Percentiles rank a stretch among this genome's conserved stretches.
Evolutionary conservation across 225 moss, liverwort and hornwort genomes (phyloP).

Genomic region (Straminergon stramineum): DNA sequence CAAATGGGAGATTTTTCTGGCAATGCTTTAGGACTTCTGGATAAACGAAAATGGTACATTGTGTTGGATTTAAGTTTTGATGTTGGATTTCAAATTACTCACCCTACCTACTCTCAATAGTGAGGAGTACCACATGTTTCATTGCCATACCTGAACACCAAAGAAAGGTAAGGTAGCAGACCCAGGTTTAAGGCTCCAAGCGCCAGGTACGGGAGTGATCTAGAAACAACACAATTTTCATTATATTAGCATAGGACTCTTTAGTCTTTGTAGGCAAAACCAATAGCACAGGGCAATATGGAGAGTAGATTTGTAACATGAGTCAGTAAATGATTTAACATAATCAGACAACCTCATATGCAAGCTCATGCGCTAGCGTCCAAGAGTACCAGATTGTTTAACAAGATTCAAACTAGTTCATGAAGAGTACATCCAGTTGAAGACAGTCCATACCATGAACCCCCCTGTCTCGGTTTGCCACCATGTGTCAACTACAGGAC

Average conservation of each 20-base stretch:
- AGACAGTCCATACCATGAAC: conserved; percentile 60
- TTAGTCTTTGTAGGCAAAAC: neutral
- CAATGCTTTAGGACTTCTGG: neutral
- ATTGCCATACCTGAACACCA: conserved; percentile 53
- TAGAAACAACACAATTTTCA: conserved; percentile 15
- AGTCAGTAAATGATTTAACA: neutral
- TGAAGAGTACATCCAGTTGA: neutral
- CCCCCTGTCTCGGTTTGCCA: conserved; percentile 99
- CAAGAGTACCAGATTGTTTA: neutral
- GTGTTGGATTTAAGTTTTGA: neutral
- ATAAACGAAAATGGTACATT: neutral
- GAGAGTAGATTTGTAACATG: neutral
- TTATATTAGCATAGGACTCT: neutral
- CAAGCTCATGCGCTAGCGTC: neutral
- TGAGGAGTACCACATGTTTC: neutral
- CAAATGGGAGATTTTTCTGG: neutral
- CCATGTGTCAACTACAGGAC: conserved; percentile 95
- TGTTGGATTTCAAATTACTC: neutral
- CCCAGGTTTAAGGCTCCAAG: conserved; percentile 88
- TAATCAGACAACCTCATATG: neutral
- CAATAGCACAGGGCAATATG: neutral
- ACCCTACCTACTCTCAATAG: neutral
- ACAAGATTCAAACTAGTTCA: neutral
- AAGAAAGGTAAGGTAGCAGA: conserved; percentile 98
- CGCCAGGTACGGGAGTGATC: conserved; percentile 92